These are phyloP conservation scores for Pyrenochaeta sp. DNA, from an alignment of 2,329 filamentous ascomycete genomes.

Conservation along the genomic window DNA sequence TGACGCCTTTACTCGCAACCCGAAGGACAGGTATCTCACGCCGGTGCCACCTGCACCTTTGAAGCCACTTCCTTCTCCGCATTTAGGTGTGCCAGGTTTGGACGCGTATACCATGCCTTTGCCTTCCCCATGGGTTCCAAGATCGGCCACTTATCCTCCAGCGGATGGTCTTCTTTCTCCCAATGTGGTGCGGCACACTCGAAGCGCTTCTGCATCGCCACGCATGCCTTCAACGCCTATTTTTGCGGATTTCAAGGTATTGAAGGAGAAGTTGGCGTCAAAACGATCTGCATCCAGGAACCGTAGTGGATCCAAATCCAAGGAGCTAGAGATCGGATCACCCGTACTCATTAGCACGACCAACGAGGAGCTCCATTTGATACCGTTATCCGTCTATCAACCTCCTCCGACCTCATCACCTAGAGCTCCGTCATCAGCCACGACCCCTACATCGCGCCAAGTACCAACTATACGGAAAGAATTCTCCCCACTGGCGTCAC, in stretches of 20 bases:
- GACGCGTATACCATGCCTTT: constrained; percentile 28
- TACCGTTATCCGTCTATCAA: constrained; percentile 45
- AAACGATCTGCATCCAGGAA: constrained; percentile 36
- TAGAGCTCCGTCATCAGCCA: constrained; percentile 17
- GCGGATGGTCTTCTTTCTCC: constrained; percentile 31
- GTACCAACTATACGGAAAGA: constrained; percentile 26
- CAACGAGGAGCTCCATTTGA: constrained; percentile 38
- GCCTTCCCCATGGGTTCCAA: constrained; percentile 32
- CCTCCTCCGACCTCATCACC: constrained; percentile 24
- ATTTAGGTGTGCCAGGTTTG: constrained; percentile 22
- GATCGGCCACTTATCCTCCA: constrained; percentile 42
- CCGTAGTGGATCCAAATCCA: constrained; percentile 32
- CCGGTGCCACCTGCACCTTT: constrained; percentile 64
- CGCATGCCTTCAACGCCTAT: constrained; percentile 34
- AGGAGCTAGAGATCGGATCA: constrained; percentile 42
- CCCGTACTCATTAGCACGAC: constrained; percentile 45
- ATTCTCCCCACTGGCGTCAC: constrained; percentile 44
- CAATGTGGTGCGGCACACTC: constrained; percentile 34
- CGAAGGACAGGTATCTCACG: constrained; percentile 76
- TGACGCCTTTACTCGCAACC: constrained; percentile 78
- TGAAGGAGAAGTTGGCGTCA: constrained; percentile 43
- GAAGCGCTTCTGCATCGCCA: constrained; percentile 44
- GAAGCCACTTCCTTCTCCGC: constrained; percentile 31
- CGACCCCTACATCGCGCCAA: constrained; percentile 7
- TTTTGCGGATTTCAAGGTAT: constrained; percentile 41